Conservation (phyloP, 192 early-diverging fungal genomes). For the Funneliformis geosporum region DNA sequence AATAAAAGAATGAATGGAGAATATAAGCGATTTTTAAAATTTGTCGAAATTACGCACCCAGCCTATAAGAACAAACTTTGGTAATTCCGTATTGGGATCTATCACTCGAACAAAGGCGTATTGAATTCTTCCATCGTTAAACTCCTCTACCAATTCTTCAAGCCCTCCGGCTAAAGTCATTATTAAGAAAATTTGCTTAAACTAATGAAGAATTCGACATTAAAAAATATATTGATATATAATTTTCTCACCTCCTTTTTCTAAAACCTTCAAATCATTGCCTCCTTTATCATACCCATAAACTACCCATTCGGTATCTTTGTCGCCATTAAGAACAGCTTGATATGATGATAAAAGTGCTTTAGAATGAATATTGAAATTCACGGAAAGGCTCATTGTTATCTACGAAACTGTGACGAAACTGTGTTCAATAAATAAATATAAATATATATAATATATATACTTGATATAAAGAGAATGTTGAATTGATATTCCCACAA, state of each 20-base stretch:
- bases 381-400: constrained; percentile 7
- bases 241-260: constrained; percentile 52
- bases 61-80: constrained; percentile 89
- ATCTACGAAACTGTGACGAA: background rate
- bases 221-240: background rate
- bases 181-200: background rate
- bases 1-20: background rate
- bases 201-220: background rate
- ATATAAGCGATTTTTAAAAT: background rate
- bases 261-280: constrained; percentile 65
- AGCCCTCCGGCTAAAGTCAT: constrained; percentile 62
- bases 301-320: constrained; percentile 69
- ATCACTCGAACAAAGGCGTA: constrained; percentile 83
- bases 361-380: constrained; percentile 51
- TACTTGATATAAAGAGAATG: too few species aligned
- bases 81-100: constrained; percentile 83
- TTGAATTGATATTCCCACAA: background rate
- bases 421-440: background rate
- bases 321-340: constrained; percentile 58
- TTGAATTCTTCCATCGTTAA: constrained; percentile 86
- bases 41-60: constrained; percentile 63
- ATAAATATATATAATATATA: background rate
- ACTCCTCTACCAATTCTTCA: constrained; percentile 90
- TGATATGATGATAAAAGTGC: constrained; percentile 67
- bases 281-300: constrained; percentile 77